These are phyloP conservation scores for Colletotrichum paranaense DNA, from an alignment of 2,329 filamentous ascomycete species.

Conservation along the genomic window DNA sequence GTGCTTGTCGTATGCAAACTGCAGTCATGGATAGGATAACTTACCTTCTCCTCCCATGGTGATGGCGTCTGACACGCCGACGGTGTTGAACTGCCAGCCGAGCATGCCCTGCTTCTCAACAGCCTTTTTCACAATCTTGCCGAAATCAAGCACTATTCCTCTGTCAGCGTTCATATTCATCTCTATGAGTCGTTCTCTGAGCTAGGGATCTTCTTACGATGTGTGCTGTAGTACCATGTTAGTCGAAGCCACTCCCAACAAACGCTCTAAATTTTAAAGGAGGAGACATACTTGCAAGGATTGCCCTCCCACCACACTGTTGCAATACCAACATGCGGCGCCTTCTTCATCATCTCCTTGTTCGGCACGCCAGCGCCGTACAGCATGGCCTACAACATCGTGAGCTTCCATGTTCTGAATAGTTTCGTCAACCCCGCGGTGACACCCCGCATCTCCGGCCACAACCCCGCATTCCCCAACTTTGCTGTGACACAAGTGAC, in stretches of 20 bases:
- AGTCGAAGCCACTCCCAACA: background rate
- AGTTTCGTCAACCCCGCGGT: slow-evolving; percentile 26
- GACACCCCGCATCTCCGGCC: background rate
- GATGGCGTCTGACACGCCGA: slow-evolving; percentile 90
- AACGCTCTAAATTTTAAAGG: background rate
- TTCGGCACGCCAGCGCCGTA: slow-evolving; percentile 92
- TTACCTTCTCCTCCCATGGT: slow-evolving; percentile 93
- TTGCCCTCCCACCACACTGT: slow-evolving; percentile 99
- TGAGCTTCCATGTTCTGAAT: background rate
- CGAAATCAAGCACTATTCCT: slow-evolving; percentile 79
- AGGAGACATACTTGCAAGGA: slow-evolving; percentile 80
- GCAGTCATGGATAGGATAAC: slow-evolving; percentile 33
- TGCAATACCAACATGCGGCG: slow-evolving; percentile 89
- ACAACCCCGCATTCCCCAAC: slow-evolving; percentile 31
- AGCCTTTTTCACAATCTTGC: slow-evolving; percentile 85
- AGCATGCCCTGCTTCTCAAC: slow-evolving; percentile 88
- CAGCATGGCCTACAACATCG: slow-evolving; percentile 79
- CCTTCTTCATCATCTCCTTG: slow-evolving; percentile 86
- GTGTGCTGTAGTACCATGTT: slow-evolving; percentile 45
- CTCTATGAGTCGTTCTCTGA: background rate
- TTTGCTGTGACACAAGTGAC: background rate
- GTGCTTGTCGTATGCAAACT: background rate
- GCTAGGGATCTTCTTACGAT: slow-evolving; percentile 47
- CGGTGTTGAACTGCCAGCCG: slow-evolving; percentile 93
- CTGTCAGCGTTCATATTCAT: slow-evolving; percentile 1